Evolutionary conservation across 495 filamentous ascomycete species (phyloP).

Genomic region (Neurospora terricola): DNA sequence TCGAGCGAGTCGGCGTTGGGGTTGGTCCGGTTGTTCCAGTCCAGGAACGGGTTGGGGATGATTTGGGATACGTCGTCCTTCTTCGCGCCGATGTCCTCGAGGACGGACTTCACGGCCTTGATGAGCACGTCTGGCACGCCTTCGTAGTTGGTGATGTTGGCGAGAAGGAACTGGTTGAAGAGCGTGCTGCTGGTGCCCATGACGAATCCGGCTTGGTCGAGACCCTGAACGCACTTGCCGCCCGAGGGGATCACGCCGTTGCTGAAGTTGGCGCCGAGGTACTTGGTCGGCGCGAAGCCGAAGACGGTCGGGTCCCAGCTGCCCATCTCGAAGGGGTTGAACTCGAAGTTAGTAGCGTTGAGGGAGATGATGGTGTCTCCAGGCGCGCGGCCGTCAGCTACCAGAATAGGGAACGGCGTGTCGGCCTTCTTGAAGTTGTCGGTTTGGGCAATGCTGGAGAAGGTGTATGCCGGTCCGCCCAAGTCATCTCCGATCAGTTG

Average conservation of each 20-base stretch:
- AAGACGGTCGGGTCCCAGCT: constrained; percentile 72
- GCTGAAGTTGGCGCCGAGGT: constrained; percentile 72
- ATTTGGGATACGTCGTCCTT: constrained; percentile 76
- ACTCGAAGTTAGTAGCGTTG: constrained; percentile 77
- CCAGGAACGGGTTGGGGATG: constrained; percentile 75
- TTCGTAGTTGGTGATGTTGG: constrained; percentile 36
- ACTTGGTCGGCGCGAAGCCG: constrained; percentile 66
- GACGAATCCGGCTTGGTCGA: constrained; percentile 76
- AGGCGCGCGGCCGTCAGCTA: constrained; percentile 65
- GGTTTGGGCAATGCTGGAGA: constrained; percentile 70
- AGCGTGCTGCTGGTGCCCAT: constrained; percentile 88
- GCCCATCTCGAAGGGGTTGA: constrained; percentile 84
- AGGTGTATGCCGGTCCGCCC: constrained; percentile 75
- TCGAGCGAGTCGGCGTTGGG: constrained; percentile 40
- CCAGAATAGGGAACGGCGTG: constrained; percentile 73
- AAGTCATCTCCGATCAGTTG: constrained; percentile 72
- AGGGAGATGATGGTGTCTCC: constrained; percentile 52
- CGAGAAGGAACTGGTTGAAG: constrained; percentile 68
- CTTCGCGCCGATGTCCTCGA: constrained; percentile 41
- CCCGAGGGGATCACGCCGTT: constrained; percentile 48
- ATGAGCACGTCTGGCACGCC: constrained; percentile 43
- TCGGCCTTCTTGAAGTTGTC: constrained; percentile 57
- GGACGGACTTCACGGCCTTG: constrained; percentile 43
- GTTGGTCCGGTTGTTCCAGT: constrained; percentile 56
- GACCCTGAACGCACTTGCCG: constrained; percentile 63